Conservation (phyloP, 345 rosid genomes). For the Populus euphratica region DNA sequence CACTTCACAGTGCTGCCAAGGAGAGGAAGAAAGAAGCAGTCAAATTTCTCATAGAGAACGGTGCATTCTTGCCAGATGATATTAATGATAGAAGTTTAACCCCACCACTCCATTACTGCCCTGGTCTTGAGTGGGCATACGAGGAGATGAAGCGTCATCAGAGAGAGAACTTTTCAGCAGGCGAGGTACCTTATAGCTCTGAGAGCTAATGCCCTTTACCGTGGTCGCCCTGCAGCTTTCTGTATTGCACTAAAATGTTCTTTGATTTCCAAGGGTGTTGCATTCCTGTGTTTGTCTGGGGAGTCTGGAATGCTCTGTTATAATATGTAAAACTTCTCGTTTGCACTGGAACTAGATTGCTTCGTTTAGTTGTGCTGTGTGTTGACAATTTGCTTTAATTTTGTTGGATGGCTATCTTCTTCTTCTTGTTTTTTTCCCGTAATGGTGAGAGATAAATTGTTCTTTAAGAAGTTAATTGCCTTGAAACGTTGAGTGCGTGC, state of each 20-base stretch:
- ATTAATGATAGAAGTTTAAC: conserved; percentile 81
- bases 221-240: background rate
- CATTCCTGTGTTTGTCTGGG: background rate
- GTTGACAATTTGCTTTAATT: too few relatives aligned
- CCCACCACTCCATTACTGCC: conserved; percentile 94
- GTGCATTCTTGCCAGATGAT: conserved; percentile 85
- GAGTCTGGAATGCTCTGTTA: background rate
- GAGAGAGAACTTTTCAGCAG: conserved; percentile 33
- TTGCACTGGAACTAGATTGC: background rate
- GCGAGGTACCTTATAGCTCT: conserved; percentile 55
- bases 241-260: background rate
- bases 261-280: background rate
- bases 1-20: conserved; percentile 86
- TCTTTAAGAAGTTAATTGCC: too few relatives aligned
- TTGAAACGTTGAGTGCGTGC: too few relatives aligned
- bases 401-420: too few relatives aligned
- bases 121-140: conserved; percentile 96
- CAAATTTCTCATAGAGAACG: conserved; percentile 78
- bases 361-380: background rate
- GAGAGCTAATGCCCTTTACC: conserved; percentile 28
- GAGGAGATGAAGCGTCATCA: conserved; percentile 70
- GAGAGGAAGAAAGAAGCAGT: conserved; percentile 83
- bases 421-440: too few relatives aligned
- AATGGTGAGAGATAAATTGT: too few relatives aligned
- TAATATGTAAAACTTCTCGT: background rate